These are phyloP conservation scores for Melocanna baccifera DNA, from an alignment of 176 grass and related monocot genomes.

Conservation along the genomic window DNA sequence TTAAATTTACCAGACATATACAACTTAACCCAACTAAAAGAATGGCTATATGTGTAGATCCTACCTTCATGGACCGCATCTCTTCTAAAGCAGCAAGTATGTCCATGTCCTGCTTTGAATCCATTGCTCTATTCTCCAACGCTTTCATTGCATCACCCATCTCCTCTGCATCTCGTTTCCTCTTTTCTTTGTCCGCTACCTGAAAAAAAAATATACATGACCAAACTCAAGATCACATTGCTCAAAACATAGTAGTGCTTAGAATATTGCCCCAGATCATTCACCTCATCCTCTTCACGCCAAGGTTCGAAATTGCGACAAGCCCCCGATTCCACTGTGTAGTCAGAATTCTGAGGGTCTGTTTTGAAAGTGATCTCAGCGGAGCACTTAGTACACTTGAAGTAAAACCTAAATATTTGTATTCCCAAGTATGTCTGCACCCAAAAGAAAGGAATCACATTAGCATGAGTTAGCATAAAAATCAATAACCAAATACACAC, in stretches of 20 bases:
- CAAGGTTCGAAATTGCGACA: conserved; percentile 80
- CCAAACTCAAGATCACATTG: conserved; percentile 25
- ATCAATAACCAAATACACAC: neutral
- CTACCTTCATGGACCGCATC: conserved; percentile 60
- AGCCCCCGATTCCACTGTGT: conserved; percentile 69
- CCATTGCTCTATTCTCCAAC: conserved; percentile 51
- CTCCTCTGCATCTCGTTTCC: conserved; percentile 61
- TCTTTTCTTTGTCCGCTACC: conserved; percentile 63
- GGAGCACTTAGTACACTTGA: conserved; percentile 78
- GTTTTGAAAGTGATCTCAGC: conserved; percentile 82
- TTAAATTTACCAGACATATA: neutral
- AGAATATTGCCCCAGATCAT: conserved; percentile 10
- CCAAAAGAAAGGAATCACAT: neutral
- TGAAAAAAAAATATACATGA: conserved; percentile 8
- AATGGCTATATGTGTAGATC: neutral
- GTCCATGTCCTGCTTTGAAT: conserved; percentile 60
- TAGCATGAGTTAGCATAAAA: conserved; percentile 13
- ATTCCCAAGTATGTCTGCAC: conserved; percentile 65
- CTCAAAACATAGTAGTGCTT: neutral
- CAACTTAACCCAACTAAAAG: neutral
- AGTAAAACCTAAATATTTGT: conserved; percentile 78
- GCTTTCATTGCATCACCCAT: conserved; percentile 79
- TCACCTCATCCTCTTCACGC: conserved; percentile 59
- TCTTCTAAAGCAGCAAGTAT: conserved; percentile 58
- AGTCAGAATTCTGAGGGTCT: conserved; percentile 81